Base-by-base conservation (phyloP, 1,139 yeast genomes). In the Zygosaccharomyces pseudobailii region DNA sequence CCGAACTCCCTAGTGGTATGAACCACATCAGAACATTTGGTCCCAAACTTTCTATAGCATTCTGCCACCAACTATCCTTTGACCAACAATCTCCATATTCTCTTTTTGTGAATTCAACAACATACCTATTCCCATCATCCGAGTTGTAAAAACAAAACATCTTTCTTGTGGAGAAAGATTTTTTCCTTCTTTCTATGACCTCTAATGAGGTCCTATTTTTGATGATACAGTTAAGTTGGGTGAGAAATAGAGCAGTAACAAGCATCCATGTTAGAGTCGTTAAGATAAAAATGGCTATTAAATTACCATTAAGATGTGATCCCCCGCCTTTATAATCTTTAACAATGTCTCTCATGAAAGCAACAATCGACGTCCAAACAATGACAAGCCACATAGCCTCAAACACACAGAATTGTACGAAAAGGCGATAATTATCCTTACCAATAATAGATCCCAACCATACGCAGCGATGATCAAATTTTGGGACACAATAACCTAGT, bases 401-500 rank as follows among this genome's bases (percentile, higher is more conserved):
- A 63, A 70, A 69, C 6, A 69, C 42, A 36, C 74, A 58, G 55
- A 74, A 80, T 51, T 75, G 76, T n/a, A 79, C 46, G 53, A 84
- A 84, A 19, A 67, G 64, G 32, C 71, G 51, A 57, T 79, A 80
- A 61, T 84, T 84, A 36, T 63, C 57, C 48, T 73, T 71, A 0
- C 87, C 89, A 24, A 84, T 72, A 2, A 75, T 74, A 0, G 71
- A 61, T 0, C 88, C 88, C 3, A 84, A 63, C 80, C 83, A 82
- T 3, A 77, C 55, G 60, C 92, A 84, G 56, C 71, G 79, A 60
- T 84, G 92, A 59, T 84, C 92, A 59, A 79, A 78, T 48, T 75
- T 70, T 1, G 80, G 75, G 0, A 82, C 75, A 55, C 84, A 80
- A 34, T 61, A 57, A 0, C 69, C 69, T 46, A 64, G 43, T 40